Evolutionary conservation across 2,329 filamentous ascomycete species (phyloP), one percentile per base, ranked within the genome.

Genomic region (Ophiostoma sp.): DNA sequence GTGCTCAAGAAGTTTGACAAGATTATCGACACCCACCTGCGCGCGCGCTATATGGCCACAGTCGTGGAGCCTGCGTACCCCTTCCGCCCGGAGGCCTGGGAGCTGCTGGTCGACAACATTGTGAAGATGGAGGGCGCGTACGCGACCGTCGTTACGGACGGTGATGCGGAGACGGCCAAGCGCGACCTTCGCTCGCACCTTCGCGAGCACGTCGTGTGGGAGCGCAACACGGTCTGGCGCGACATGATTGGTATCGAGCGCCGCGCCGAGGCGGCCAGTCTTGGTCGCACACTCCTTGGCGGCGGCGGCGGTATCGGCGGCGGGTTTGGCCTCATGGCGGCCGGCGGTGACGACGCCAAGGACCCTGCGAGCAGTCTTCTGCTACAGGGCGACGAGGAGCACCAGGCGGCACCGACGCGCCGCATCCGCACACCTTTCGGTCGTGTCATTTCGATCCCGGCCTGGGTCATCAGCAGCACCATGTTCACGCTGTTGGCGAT

Each of bases 1-100:
- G 95, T 97, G 0, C 84, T 98, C 77, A 99, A 99, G 84, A 99
- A 99, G 82, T 99, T 96, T 79, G 96, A 99, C 86, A 99, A 99
- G 85, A 98, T 93, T 73, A 84, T 97, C 73, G 92, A 98, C 81
- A 91, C 91, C 76, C 91, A 91, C 78, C 85, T 98, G 72, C 94
- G 95, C 77, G 85, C 88, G 17, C 85, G 87, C 63, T 99, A 97
- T 81, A 90, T 98, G 82, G 87, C 89, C 72, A 84, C 89, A 42
- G 86, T 88, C 48, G 94, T 99, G 71, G 89, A 93, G 73, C 86
- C 90, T 0, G 92, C 95, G 0, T 93, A 96, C 78, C 92, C 94
- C 0, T 99, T 99, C 83, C 88, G 88, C 68, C 86, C 90, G 12
- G 86, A 89, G 61, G 96, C 93, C 0, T 90, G 93, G 82, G 85